Percentiles rank a stretch among this genome's conserved stretches.
These are phyloP conservation scores for Pezicula radicicola DNA, from an alignment of 2,329 filamentous ascomycete genomes.

Conservation along the genomic window DNA sequence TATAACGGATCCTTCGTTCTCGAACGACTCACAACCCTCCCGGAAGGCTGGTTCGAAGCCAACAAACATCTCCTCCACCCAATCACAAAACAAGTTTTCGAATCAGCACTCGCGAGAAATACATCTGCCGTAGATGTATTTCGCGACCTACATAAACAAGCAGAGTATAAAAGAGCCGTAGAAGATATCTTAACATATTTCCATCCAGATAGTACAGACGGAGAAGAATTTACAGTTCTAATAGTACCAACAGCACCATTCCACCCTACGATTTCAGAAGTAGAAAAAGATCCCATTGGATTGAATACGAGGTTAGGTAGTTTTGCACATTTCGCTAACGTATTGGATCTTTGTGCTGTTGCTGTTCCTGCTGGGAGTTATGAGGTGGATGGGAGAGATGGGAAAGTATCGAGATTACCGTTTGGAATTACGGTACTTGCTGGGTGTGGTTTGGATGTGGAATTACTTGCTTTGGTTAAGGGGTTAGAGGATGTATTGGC, in stretches of 20 bases:
- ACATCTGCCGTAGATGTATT: slow-evolving; percentile 45
- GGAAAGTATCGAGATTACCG: slow-evolving; percentile 30
- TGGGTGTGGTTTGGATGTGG: slow-evolving; percentile 35
- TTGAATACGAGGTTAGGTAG: slow-evolving; percentile 44
- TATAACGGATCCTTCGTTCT: slow-evolving; percentile 51
- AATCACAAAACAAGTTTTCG: slow-evolving; percentile 43
- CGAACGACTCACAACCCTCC: slow-evolving; percentile 41
- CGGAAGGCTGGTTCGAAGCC: slow-evolving; percentile 36
- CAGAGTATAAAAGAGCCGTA: slow-evolving; percentile 37
- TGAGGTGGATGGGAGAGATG: too few relatives aligned
- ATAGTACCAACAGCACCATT: slow-evolving; percentile 49
- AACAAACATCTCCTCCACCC: slow-evolving; percentile 49
- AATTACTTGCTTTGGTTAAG: slow-evolving; percentile 32
- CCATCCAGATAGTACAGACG: slow-evolving; percentile 9
- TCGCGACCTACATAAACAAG: slow-evolving; percentile 42
- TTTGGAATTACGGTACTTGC: slow-evolving; percentile 43
- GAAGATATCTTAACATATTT: slow-evolving; percentile 34
- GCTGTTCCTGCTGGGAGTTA: slow-evolving; percentile 26
- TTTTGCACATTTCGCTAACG: slow-evolving; percentile 53
- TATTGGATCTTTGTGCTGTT: slow-evolving; percentile 48
- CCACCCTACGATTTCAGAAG: slow-evolving; percentile 44
- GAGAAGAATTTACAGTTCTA: slow-evolving; percentile 34
- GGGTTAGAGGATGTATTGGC: slow-evolving; percentile 21
- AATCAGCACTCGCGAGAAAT: slow-evolving; percentile 32
- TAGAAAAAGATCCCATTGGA: slow-evolving; percentile 45